These are phyloP conservation scores for barrel medic (Medicago truncatula) DNA, from an alignment of 306 rosid species.

Conservation along the genomic window DNA sequence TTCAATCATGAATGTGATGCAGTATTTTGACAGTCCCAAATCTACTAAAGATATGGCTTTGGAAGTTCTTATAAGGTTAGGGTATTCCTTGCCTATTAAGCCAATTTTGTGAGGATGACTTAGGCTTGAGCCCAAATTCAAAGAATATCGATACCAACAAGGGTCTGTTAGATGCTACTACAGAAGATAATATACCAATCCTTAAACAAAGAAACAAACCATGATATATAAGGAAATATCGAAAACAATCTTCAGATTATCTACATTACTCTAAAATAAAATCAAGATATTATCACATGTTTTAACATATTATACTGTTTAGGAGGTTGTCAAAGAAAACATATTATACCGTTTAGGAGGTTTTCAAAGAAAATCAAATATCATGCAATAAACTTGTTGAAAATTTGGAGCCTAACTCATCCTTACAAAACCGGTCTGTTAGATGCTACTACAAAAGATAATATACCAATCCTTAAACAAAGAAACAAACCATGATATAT, in stretches of 20 bases:
- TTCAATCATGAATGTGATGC: background rate
- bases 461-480: background rate
- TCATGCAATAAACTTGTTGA: slow-evolving; percentile 8
- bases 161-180: slow-evolving; percentile 14
- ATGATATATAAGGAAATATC: background rate
- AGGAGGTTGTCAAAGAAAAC: slow-evolving; percentile 28
- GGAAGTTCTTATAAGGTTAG: background rate
- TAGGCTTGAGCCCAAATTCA: background rate
- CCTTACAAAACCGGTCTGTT: no score
- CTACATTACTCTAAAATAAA: slow-evolving; percentile 1
- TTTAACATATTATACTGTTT: background rate
- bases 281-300: background rate
- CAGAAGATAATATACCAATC: background rate
- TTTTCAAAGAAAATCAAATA: slow-evolving; percentile 21
- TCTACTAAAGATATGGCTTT: background rate
- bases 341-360: no score
- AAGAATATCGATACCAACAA: background rate
- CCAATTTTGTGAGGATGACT: background rate
- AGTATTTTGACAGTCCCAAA: background rate
- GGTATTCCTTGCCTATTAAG: background rate
- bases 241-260: slow-evolving; percentile 3
- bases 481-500: background rate
- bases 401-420: no score
- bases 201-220: background rate
- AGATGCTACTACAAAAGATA: slow-evolving; percentile 21